A percentile compares a stretch with the other conserved stretches of the same genome.
Evolutionary conservation across 2,329 filamentous ascomycete genomes (phyloP).

Genomic region (Hypoxylon sp.): DNA sequence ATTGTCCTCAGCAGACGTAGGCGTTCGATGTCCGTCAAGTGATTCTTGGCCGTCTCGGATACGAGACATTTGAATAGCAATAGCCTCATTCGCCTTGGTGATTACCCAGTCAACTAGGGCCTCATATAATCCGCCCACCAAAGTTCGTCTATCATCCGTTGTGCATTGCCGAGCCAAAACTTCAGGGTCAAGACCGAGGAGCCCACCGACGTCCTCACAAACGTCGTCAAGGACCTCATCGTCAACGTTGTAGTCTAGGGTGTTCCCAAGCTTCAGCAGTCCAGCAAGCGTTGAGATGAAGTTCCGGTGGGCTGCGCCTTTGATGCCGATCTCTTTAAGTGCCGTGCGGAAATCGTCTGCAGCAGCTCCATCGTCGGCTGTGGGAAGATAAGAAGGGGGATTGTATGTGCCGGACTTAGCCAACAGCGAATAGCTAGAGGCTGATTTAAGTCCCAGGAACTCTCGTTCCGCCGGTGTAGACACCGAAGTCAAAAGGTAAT

Average conservation of each 20-base stretch:
- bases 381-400: conserved; percentile 88
- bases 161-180: conserved; percentile 82
- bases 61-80: conserved; percentile 78
- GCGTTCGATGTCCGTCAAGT: conserved; percentile 73
- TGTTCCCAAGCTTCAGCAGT: conserved; percentile 91
- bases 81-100: conserved; percentile 86
- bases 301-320: conserved; percentile 83
- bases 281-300: conserved; percentile 89
- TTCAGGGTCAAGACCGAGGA: conserved; percentile 89
- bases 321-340: conserved; percentile 93
- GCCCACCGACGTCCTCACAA: conserved; percentile 88
- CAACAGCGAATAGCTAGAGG: conserved; percentile 82
- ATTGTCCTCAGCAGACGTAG: conserved; percentile 76
- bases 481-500: conserved; percentile 93
- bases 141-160: conserved; percentile 83
- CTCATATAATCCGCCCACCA: conserved; percentile 92
- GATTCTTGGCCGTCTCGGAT: conserved; percentile 76
- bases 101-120: conserved; percentile 96
- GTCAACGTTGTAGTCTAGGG: conserved; percentile 85
- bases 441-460: conserved; percentile 82
- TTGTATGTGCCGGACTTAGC: conserved; percentile 86
- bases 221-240: conserved; percentile 86
- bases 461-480: conserved; percentile 91
- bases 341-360: conserved; percentile 93
- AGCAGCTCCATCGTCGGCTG: conserved; percentile 90